Percentiles rank a stretch among this genome's conserved stretches.
These are phyloP conservation scores for Pseudohalonectria lignicola DNA, from an alignment of 2,329 filamentous ascomycete species.

Conservation along the genomic window DNA sequence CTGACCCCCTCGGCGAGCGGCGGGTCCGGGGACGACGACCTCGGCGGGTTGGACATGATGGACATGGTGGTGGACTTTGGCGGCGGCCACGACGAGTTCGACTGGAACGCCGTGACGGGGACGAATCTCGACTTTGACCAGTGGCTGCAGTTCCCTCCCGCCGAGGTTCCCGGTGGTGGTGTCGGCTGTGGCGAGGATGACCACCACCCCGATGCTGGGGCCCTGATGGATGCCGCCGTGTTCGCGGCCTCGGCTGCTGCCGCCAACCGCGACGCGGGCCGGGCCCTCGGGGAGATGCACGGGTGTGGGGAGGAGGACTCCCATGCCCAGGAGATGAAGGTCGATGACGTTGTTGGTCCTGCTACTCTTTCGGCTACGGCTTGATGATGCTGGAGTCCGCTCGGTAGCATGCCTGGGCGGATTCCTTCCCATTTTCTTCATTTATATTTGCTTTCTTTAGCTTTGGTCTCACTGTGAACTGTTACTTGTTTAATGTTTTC, in stretches of 20 bases:
- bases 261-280: no score
- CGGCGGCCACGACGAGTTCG: slow-evolving; percentile 35
- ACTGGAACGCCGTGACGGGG: slow-evolving; percentile 39
- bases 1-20: slow-evolving; percentile 34
- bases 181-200: slow-evolving; percentile 26
- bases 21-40: slow-evolving; percentile 26
- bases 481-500: no score
- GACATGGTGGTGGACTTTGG: slow-evolving; percentile 29
- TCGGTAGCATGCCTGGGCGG: no score
- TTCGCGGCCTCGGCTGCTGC: background rate
- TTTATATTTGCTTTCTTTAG: no score
- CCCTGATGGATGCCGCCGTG: background rate
- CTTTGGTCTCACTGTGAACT: no score
- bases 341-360: no score
- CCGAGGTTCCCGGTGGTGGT: slow-evolving; percentile 25
- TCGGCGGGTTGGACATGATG: slow-evolving; percentile 12
- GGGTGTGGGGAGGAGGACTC: no score
- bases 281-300: no score
- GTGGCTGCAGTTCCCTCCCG: slow-evolving; percentile 43
- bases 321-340: no score
- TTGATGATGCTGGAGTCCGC: no score
- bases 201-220: slow-evolving; percentile 14
- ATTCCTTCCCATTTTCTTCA: no score
- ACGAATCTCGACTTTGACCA: slow-evolving; percentile 47
- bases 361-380: no score